Evolutionary conservation across 345 rosid genomes (phyloP), one percentile per base, ranked within the genome.

Genomic region (Theobroma cacao): DNA sequence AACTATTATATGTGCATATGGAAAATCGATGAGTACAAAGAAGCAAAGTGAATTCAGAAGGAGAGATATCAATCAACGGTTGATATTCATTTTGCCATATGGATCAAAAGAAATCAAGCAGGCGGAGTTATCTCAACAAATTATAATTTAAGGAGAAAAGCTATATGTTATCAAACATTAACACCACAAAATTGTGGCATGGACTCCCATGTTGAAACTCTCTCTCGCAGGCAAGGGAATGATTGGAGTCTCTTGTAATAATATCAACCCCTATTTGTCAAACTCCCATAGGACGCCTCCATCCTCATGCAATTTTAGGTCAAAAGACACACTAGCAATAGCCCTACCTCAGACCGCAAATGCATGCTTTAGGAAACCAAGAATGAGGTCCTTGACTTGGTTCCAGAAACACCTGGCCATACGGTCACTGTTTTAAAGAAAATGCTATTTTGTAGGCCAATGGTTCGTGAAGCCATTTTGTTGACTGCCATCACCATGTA

Each of bases 251-350:
- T 63, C 58, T 31, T 38, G 33, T 12, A n/a, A 22, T 41, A 75
- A 30, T 12, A 58, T 38, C 47, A 66, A 56, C 40, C 72, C 34
- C 56, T 87, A 90, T 74, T 89, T 87, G 84, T 89, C 89, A 1
- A 89, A 86, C 76, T 88, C 91, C 92, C 91, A 89, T 77, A 89
- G 58, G 50, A 87, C 67, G 24, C 91, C 92, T 82, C 91, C 90
- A 80, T 84, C 90, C 86, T 89, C 94, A n/a, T 87, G 85, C 55
- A 77, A 86, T 7, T 67, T 58, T 73, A 78, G 75, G 31, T 11
- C 56, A 80, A 76, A 43, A 68, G 0, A 1, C 34, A 22, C 18
- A n/a, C 77, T 63, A 66, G 55, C 52, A 43, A 33, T 61, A 68
- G 34, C 33, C 5, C n/a, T 5, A 69, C 5, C 58, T 47, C 55